A percentile compares a stretch with the other conserved stretches of the same genome.
These are phyloP conservation scores for Colletotrichum shisoi DNA, from an alignment of 2,329 filamentous ascomycete genomes.

Conservation along the genomic window DNA sequence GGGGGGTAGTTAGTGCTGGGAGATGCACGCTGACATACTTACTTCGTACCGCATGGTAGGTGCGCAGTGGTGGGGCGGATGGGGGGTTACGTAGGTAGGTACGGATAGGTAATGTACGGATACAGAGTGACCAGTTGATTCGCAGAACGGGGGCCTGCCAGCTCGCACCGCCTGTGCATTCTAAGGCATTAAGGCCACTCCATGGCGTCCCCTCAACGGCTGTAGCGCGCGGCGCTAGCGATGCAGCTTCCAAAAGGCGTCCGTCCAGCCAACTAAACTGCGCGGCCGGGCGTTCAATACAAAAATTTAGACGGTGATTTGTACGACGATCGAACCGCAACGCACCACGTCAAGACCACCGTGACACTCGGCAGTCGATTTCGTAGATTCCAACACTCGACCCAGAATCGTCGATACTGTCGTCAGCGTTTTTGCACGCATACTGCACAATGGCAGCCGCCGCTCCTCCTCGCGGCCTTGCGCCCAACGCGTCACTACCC, in stretches of 20 bases:
- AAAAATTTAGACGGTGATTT: slow-evolving; percentile 33
- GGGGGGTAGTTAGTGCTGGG: slow-evolving; percentile 30
- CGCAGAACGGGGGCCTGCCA: slow-evolving; percentile 3
- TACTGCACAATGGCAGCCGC: slow-evolving; percentile 48
- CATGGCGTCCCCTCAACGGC: slow-evolving; percentile 16
- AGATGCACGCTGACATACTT: slow-evolving; percentile 20
- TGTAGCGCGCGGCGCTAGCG: slow-evolving; percentile 17
- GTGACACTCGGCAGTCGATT: neutral
- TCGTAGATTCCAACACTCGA: no score
- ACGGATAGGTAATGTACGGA: slow-evolving; percentile 21
- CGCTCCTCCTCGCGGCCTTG: slow-evolving; percentile 50
- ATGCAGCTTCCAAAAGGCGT: slow-evolving; percentile 26
- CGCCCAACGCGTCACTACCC: slow-evolving; percentile 54
- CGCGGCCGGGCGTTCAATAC: slow-evolving; percentile 18
- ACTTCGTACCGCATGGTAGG: slow-evolving; percentile 7
- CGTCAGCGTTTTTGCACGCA: neutral
- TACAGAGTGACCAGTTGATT: no score
- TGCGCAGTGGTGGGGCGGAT: slow-evolving; percentile 34
- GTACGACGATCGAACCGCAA: slow-evolving; percentile 12
- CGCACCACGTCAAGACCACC: slow-evolving; percentile 10
- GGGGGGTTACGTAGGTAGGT: neutral
- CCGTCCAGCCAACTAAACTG: slow-evolving; percentile 20
- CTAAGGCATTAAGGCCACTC: slow-evolving; percentile 34
- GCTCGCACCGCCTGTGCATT: slow-evolving; percentile 7
- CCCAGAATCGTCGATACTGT: neutral